These are phyloP conservation scores for Russula ochroleuca DNA, from an alignment of 768 basidiomycete species.

Conservation along the genomic window DNA sequence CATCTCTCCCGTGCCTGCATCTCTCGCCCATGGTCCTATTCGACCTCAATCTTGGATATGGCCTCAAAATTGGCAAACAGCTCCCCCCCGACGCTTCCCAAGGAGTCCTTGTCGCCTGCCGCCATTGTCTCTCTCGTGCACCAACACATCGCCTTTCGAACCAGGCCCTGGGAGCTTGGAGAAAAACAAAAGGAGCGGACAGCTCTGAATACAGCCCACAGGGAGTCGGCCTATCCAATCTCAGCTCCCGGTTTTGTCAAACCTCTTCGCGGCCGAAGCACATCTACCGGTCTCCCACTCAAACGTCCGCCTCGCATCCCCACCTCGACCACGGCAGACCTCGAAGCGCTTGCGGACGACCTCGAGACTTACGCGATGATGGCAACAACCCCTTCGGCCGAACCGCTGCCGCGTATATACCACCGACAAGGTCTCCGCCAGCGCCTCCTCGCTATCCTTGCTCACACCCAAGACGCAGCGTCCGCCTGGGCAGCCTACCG, in stretches of 20 bases:
- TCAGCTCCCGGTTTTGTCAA: constrained; percentile 10
- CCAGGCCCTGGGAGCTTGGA: constrained; percentile 8
- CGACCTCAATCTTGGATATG: neutral
- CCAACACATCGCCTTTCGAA: constrained; percentile 19
- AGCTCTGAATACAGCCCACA: neutral
- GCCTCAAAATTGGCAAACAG: neutral
- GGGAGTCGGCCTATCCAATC: neutral
- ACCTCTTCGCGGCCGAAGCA: constrained; percentile 13
- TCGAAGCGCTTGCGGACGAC: constrained; percentile 17
- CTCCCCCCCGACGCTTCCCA: neutral
- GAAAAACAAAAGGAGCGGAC: neutral
- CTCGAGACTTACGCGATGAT: constrained; percentile 10
- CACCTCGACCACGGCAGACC: constrained; percentile 14
- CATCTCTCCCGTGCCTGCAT: constrained; percentile 26
- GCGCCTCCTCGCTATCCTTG: constrained; percentile 16
- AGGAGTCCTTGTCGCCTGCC: constrained; percentile 9
- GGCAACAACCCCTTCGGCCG: neutral
- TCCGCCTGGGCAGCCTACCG: constrained; percentile 45
- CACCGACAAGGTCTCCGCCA: neutral
- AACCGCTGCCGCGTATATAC: constrained; percentile 17
- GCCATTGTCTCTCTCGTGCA: constrained; percentile 16
- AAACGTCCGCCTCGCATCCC: constrained; percentile 10
- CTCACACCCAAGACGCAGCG: constrained; percentile 11
- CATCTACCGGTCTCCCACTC: constrained; percentile 16
- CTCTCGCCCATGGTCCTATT: constrained; percentile 24